These are phyloP conservation scores for Russula earlei DNA, from an alignment of 768 basidiomycete species.

Conservation along the genomic window DNA sequence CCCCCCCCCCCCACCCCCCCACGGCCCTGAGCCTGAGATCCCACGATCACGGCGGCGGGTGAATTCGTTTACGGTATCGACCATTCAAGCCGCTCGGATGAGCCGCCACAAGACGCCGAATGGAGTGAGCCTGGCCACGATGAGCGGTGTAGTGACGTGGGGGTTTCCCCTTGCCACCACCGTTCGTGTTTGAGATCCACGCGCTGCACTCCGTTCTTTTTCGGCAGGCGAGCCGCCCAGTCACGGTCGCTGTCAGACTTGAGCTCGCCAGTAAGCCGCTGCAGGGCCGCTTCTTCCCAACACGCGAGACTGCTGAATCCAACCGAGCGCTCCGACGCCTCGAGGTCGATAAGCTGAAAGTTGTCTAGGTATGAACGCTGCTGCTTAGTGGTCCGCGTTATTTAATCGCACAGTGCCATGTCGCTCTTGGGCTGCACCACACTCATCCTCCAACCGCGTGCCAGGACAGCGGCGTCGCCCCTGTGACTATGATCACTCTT, in stretches of 20 bases:
- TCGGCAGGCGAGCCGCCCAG: not conserved
- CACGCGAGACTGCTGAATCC: too few species aligned
- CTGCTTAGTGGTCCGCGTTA: not conserved
- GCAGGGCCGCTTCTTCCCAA: too few species aligned
- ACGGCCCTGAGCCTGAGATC: not conserved
- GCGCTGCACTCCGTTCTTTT: not conserved
- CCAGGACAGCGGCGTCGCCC: not conserved
- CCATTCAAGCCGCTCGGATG: not conserved
- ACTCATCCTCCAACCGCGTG: too few species aligned
- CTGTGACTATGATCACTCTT: not conserved
- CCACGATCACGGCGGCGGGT: too few species aligned
- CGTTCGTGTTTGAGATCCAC: slow-evolving; percentile 1
- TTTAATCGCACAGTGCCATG: too few species aligned
- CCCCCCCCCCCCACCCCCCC: too few species aligned
- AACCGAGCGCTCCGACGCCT: too few species aligned
- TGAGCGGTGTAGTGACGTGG: not conserved
- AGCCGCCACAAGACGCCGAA: not conserved
- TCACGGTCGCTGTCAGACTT: not conserved
- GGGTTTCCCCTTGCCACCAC: not conserved
- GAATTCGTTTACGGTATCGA: not conserved
- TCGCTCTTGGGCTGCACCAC: too few species aligned
- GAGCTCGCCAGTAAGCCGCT: too few species aligned
- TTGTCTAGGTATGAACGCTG: not conserved
- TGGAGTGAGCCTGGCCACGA: too few species aligned
- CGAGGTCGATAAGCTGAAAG: not conserved